Evolutionary conservation across 1,284 basidiomycete genomes (phyloP).

Genomic region (Ceratobasidium sp.): DNA sequence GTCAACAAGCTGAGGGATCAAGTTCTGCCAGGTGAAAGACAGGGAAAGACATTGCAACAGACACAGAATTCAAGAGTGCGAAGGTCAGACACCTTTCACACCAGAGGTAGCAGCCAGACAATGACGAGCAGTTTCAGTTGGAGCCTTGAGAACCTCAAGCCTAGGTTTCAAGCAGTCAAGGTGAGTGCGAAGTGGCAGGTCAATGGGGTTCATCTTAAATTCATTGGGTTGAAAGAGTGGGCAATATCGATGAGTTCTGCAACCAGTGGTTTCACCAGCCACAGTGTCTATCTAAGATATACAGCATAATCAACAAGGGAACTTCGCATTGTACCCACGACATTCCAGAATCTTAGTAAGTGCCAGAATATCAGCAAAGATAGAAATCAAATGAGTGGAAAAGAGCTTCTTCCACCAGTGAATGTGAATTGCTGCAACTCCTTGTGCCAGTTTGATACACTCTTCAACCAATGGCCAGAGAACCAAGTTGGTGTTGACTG

Average conservation of each 20-base stretch:
- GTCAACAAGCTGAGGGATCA: not conserved
- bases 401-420: slow-evolving; percentile 16
- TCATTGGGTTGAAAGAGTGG: slow-evolving; percentile 28
- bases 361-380: slow-evolving; percentile 45
- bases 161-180: not conserved
- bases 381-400: slow-evolving; percentile 32
- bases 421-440: slow-evolving; percentile 30
- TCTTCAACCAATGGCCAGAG: slow-evolving; percentile 43
- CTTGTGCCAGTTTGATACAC: slow-evolving; percentile 27
- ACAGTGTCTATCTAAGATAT: slow-evolving; percentile 37
- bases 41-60: not conserved
- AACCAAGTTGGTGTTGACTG: slow-evolving; percentile 45
- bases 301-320: slow-evolving; percentile 43
- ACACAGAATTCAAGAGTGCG: not conserved
- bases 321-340: slow-evolving; percentile 42
- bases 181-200: slow-evolving; percentile 11
- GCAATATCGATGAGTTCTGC: slow-evolving; percentile 5
- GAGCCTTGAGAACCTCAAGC: not conserved
- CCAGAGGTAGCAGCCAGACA: not conserved
- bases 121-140: slow-evolving; percentile 8
- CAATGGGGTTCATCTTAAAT: not conserved
- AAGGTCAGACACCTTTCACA: slow-evolving; percentile 1
- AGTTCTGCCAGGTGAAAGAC: not conserved
- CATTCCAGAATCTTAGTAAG: slow-evolving; percentile 40
- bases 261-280: not conserved